phyloP scores from a whole-genome alignment of 2,329 filamentous ascomycete genomes.

The Anthostomella pinea region DNA sequence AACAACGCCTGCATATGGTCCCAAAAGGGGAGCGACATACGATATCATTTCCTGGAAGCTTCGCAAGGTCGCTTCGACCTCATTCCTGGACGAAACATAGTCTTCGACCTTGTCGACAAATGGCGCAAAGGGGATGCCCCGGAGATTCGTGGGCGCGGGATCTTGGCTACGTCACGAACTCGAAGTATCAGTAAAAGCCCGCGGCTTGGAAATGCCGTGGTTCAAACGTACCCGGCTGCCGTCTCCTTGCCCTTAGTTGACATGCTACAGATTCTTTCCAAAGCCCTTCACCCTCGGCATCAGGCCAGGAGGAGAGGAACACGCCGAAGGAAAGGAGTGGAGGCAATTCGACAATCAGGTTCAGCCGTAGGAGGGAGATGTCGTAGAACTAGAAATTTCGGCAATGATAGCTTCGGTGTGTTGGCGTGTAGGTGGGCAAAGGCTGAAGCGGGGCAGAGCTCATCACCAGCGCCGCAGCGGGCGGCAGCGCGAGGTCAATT shows the following conservation, averaged over 20 bases:
- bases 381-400: too few relatives aligned
- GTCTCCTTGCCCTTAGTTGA: neutral
- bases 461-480: too few relatives aligned
- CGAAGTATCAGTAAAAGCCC: too few relatives aligned
- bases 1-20: too few relatives aligned
- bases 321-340: too few relatives aligned
- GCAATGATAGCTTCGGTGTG: too few relatives aligned
- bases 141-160: slow-evolving; percentile 65
- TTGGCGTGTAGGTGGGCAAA: too few relatives aligned
- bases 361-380: too few relatives aligned
- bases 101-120: slow-evolving; percentile 89
- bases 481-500: too few relatives aligned
- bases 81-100: slow-evolving; percentile 73
- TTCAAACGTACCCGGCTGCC: neutral
- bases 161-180: slow-evolving; percentile 41
- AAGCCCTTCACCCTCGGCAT: too few relatives aligned
- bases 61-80: slow-evolving; percentile 77
- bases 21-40: slow-evolving; percentile 56
- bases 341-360: too few relatives aligned
- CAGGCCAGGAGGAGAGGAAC: neutral
- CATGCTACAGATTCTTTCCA: neutral
- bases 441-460: too few relatives aligned
- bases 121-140: slow-evolving; percentile 79
- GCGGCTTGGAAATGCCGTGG: neutral
- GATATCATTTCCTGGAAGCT: slow-evolving; percentile 93